Evolutionary conservation across 768 basidiomycete genomes (phyloP).

Genomic region (Lentinula sp.): DNA sequence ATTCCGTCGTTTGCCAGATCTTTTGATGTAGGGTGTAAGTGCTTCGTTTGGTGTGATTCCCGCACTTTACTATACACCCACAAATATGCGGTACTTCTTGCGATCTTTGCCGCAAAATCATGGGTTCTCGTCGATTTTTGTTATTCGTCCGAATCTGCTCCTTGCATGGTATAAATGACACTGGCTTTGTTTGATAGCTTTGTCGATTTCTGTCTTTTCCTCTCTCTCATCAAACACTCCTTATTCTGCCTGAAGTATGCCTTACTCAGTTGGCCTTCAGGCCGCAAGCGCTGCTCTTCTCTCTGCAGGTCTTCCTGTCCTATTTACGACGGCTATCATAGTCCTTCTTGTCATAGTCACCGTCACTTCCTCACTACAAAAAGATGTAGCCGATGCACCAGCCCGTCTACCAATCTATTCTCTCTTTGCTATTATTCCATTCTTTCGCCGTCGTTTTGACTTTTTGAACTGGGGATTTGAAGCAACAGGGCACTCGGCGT

Average conservation of each 20-base stretch:
- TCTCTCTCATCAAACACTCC: slow-evolving; percentile 25
- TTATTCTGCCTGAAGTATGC: slow-evolving; percentile 32
- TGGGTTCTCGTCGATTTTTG: neutral
- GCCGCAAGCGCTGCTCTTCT: slow-evolving; percentile 43
- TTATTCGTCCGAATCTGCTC: neutral
- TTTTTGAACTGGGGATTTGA: slow-evolving; percentile 71
- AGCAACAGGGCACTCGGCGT: slow-evolving; percentile 57
- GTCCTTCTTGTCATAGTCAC: slow-evolving; percentile 40
- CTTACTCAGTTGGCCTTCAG: slow-evolving; percentile 44
- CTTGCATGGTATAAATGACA: slow-evolving; percentile 5
- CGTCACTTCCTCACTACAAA: slow-evolving; percentile 38
- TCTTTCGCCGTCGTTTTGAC: slow-evolving; percentile 66
- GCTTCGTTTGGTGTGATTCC: neutral
- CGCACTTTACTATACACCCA: neutral
- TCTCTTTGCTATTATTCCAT: slow-evolving; percentile 54
- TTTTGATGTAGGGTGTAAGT: neutral
- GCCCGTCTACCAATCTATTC: slow-evolving; percentile 51
- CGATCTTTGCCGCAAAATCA: neutral
- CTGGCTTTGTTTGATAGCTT: neutral
- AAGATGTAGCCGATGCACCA: slow-evolving; percentile 46
- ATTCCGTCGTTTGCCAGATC: neutral
- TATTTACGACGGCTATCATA: slow-evolving; percentile 41
- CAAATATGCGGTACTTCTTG: neutral
- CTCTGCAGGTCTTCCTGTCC: slow-evolving; percentile 42
- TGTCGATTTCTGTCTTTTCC: neutral